Base-by-base conservation (phyloP, 2,329 filamentous ascomycete species). In the Cylindrodendrum hubeiense region DNA sequence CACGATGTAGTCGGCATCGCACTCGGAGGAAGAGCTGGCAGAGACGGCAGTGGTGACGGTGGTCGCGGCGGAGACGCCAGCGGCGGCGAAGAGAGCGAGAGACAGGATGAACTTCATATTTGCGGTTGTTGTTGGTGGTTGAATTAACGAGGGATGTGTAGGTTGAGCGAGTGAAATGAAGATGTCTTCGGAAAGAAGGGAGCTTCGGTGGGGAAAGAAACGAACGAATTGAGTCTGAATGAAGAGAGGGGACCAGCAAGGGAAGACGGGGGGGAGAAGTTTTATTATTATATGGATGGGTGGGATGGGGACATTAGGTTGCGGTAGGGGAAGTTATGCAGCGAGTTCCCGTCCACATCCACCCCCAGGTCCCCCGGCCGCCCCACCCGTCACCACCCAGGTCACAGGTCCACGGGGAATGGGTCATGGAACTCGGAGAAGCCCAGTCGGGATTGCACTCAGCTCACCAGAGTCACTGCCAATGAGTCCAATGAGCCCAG, bases 1-100 rank as follows among this genome's bases (percentile, higher is more conserved):
- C 71, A 86, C 81, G 44, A 86, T 85, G 78, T 82, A 81, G 56
- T 84, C 78, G 69, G 84, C 84, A 9, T 74, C 76, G 71, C 84
- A 86, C 41, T 74, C 74, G 44, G 75, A 62, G 60, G 76, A 77
- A 44, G 71, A 66, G 44, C 72, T 71, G 43, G 73, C 67, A 43
- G 78, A 76, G 50, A 76, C 65, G 52, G 76, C 76, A 33, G 68
- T 68, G 34, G 73, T 73, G 19, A 33, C 26, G 47, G 70, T 67
- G 55, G 74, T 74, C 70, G 79, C 76, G 33, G 81, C 79, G 44
- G 76, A 69, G 63, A 75, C 77, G 67, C 72, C 74, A 53, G 76
- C 76, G 65, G 74, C 75, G 69, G 78, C 77, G 63, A 84, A 64
- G 68, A 83, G 72, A 60, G 81, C 77, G 67, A 85, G 66, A 54